These are phyloP conservation scores for Haematococcus lacustris DNA, from an alignment of 139 green algal genomes.

Conservation along the genomic window DNA sequence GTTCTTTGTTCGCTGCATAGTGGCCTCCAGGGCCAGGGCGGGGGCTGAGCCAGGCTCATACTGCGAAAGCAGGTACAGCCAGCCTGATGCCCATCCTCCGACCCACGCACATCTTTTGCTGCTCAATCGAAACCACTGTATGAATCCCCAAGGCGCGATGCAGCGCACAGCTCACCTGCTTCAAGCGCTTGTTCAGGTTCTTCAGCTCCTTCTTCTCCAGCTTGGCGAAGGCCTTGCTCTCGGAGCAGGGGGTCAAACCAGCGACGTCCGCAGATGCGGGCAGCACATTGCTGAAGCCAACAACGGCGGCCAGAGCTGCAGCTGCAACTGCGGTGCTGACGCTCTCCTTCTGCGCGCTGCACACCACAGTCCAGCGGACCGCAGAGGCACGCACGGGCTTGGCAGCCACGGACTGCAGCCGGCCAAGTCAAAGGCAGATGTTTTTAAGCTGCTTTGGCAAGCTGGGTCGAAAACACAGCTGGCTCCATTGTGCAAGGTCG, in stretches of 20 bases:
- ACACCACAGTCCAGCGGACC: not conserved
- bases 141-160: too few species aligned
- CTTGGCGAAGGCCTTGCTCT: slow-evolving; percentile 94
- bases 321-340: not conserved
- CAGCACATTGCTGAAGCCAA: slow-evolving; percentile 59
- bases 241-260: slow-evolving; percentile 90
- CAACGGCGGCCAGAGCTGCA: slow-evolving; percentile 43
- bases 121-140: too few species aligned
- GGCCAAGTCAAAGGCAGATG: too few species aligned
- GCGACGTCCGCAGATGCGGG: slow-evolving; percentile 82
- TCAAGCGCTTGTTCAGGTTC: slow-evolving; percentile 74
- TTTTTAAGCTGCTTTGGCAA: too few species aligned
- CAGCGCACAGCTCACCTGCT: slow-evolving; percentile 70
- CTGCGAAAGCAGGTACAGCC: too few species aligned
- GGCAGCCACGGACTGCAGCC: too few species aligned
- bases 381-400: too few species aligned
- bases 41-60: slow-evolving; percentile 85
- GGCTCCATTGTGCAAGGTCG: too few species aligned
- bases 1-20: slow-evolving; percentile 87
- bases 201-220: slow-evolving; percentile 91
- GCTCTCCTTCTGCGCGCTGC: not conserved
- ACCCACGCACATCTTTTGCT: too few species aligned
- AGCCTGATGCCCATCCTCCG: too few species aligned
- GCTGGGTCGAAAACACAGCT: too few species aligned
- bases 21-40: slow-evolving; percentile 85